Conservation (phyloP, 1,139 yeast species). For the Nakaseomyces kungkrabaensis region DNA sequence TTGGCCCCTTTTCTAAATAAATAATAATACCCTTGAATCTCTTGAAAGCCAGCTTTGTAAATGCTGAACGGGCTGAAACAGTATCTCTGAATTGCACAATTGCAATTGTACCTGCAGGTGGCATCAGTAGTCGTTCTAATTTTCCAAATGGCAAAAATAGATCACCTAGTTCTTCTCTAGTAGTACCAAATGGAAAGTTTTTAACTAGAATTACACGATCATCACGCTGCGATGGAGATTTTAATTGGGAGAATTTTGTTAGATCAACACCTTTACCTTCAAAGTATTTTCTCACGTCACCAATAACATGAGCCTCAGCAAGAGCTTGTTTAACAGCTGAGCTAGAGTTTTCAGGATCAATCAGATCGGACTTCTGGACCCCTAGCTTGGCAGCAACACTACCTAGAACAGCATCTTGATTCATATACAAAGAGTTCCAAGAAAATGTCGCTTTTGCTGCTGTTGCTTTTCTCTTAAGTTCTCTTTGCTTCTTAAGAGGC, state of each 20-base stretch:
- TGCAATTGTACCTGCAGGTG: slow-evolving; percentile 95
- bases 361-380: slow-evolving; percentile 66
- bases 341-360: slow-evolving; percentile 77
- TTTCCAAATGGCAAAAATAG: slow-evolving; percentile 74
- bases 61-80: slow-evolving; percentile 83
- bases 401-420: slow-evolving; percentile 82
- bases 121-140: slow-evolving; percentile 74
- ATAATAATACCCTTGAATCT: slow-evolving; percentile 77
- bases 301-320: slow-evolving; percentile 94
- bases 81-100: slow-evolving; percentile 83
- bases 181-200: slow-evolving; percentile 83
- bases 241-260: slow-evolving; percentile 45
- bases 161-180: slow-evolving; percentile 69
- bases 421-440: slow-evolving; percentile 92
- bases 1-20: slow-evolving; percentile 91
- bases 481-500: slow-evolving; percentile 86
- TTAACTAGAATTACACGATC: slow-evolving; percentile 76
- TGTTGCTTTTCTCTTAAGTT: slow-evolving; percentile 69
- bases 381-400: slow-evolving; percentile 84
- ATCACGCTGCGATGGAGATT: slow-evolving; percentile 53
- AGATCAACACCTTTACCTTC: slow-evolving; percentile 80
- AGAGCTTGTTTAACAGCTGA: slow-evolving; percentile 97
- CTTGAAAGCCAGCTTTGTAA: slow-evolving; percentile 75
- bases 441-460: slow-evolving; percentile 82
- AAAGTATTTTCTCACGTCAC: slow-evolving; percentile 80